A percentile compares a stretch with the other conserved stretches of the same genome.
Evolutionary conservation across 1,284 basidiomycete species (phyloP).

Genomic region (Stygiomarasmius scandens): DNA sequence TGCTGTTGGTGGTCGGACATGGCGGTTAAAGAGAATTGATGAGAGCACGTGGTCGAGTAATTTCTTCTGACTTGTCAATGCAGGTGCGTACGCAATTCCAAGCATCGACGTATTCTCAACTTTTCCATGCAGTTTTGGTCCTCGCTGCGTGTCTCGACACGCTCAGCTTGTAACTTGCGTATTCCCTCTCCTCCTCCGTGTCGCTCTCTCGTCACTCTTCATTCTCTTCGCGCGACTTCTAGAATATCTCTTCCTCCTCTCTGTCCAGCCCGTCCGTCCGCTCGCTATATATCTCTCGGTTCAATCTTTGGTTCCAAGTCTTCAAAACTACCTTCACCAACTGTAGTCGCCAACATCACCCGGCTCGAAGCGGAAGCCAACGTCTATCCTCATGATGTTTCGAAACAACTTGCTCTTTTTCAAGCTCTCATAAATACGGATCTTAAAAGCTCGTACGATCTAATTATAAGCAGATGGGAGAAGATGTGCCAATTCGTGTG

Average conservation of each 20-base stretch:
- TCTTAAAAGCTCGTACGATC: constrained; percentile 66
- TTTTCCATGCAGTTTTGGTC: constrained; percentile 14
- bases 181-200: constrained; percentile 2
- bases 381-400: constrained; percentile 64
- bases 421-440: constrained; percentile 65
- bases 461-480: constrained; percentile 79
- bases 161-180: constrained; percentile 4
- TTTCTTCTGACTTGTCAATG: not conserved
- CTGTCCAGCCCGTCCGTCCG: constrained; percentile 21
- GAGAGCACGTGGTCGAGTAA: not conserved
- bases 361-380: constrained; percentile 76
- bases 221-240: constrained; percentile 13
- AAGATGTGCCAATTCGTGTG: constrained; percentile 78
- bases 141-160: constrained; percentile 15
- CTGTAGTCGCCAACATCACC: constrained; percentile 67
- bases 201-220: constrained; percentile 10
- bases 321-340: constrained; percentile 59
- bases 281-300: constrained; percentile 45
- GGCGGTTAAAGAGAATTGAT: not conserved
- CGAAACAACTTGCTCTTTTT: constrained; percentile 71
- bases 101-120: not conserved
- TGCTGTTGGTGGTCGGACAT: constrained; percentile 41
- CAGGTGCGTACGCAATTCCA: not conserved
- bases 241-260: constrained; percentile 14
- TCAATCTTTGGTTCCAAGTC: constrained; percentile 56